These are phyloP conservation scores for Leccinum truebloodii DNA, from an alignment of 768 basidiomycete species.

Conservation along the genomic window DNA sequence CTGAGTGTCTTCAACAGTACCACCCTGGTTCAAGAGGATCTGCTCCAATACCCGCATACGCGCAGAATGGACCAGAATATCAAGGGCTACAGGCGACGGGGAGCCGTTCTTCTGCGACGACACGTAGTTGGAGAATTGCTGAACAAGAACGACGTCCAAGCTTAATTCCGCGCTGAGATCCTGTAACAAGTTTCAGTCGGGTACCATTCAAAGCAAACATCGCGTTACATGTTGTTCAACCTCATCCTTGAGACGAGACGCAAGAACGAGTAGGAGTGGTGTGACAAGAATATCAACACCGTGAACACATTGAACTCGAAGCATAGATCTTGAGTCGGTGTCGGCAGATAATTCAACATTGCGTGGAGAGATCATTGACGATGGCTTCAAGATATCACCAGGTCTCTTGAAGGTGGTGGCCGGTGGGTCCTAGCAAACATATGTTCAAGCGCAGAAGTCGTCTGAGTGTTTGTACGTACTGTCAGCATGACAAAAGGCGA, in stretches of 20 bases:
- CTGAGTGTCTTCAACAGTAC: too few species aligned
- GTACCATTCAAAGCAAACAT: background rate
- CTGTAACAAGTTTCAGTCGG: constrained; percentile 25
- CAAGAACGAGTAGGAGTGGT: constrained; percentile 51
- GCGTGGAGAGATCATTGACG: constrained; percentile 6
- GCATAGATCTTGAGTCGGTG: constrained; percentile 11
- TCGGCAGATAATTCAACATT: constrained; percentile 2
- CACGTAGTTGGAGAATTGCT: constrained; percentile 37
- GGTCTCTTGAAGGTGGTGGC: constrained; percentile 10
- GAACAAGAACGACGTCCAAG: constrained; percentile 44
- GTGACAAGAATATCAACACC: constrained; percentile 49
- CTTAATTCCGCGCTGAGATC: constrained; percentile 39
- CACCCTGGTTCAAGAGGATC: too few species aligned
- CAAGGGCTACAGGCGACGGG: constrained; percentile 1
- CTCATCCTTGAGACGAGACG: constrained; percentile 48
- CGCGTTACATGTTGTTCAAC: constrained; percentile 45
- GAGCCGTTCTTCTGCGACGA: constrained; percentile 20
- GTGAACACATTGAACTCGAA: constrained; percentile 41
- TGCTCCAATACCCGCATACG: too few species aligned
- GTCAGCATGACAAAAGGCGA: constrained; percentile 47
- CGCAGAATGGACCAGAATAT: too few species aligned
- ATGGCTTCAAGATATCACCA: background rate
- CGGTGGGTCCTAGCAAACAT: constrained; percentile 15
- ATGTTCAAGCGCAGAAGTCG: background rate
- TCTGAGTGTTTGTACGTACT: constrained; percentile 34